Base-by-base conservation (phyloP, 495 filamentous ascomycete genomes). In the Neurospora sp. region DNA sequence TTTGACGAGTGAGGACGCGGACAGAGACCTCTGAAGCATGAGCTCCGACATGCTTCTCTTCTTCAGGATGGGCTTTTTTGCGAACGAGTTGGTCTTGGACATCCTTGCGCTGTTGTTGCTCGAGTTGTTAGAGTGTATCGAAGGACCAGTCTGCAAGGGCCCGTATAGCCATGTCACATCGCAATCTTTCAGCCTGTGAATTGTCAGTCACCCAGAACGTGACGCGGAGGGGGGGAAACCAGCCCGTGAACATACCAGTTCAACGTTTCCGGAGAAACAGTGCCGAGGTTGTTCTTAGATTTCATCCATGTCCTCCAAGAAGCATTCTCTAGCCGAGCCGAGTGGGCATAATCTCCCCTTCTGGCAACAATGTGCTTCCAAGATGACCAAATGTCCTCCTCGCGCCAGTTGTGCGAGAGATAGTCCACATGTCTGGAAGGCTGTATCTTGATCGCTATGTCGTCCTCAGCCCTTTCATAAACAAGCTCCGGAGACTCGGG, bases 271-370 rank as follows among this genome's bases (percentile, higher is more conserved):
- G 94, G 92, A 8, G 94, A 94, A 5, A 97, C 89, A 0, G 96
- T 98, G 79, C 89, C 90, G 72, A 98, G 81, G 35, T 91, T 88
- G 78, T 94, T 89, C 79, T 96, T 97, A 23, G 90, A 84, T 80
- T 98, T 98, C 78, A 93, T 89, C 96, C 96, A 99, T n/a, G 94
- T 96, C 78, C 96, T 87, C 96, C 96, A 99, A 5, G 95, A 97
- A 5, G 96, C 96, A 83, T 99, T 99, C 81, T 99, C 96, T 70
- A 99, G 81, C 71, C 96, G 86, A 11, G 90, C 89, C 37, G 92
- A 86, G 78, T 99, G 94, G 75, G 86, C 91, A 76, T 96, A 97
- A 59, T 92, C 86, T 38, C 88, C 89, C 78, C 90, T 87, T 74
- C 91, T 92, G 14, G 90, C 87, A 46, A 94, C 90, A 76, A 99